Evolutionary conservation across 306 rosid genomes (phyloP).

Genomic region (Sphenostylis stenocarpa): DNA sequence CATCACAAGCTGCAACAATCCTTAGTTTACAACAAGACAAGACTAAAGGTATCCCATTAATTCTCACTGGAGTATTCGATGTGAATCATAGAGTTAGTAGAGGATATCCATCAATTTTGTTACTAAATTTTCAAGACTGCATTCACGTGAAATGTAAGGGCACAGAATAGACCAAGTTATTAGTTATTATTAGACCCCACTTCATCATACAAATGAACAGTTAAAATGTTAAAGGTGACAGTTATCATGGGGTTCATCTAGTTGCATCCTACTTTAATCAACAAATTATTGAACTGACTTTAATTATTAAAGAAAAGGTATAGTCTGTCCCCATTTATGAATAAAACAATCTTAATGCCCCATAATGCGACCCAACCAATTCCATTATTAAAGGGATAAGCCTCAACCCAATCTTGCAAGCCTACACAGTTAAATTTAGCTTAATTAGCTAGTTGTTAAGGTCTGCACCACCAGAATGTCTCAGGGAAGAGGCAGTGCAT

Average conservation of each 20-base stretch:
- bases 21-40: no score
- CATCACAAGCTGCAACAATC: no score
- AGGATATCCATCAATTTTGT: no score
- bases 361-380: background rate
- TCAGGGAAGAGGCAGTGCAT: constrained; percentile 77
- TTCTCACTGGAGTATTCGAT: no score
- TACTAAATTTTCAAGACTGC: background rate
- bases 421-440: background rate
- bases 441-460: background rate
- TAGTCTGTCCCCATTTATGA: constrained; percentile 4
- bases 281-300: constrained; percentile 14
- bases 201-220: background rate
- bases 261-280: background rate
- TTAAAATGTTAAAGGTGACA: background rate
- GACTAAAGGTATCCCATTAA: no score
- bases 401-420: constrained; percentile 3
- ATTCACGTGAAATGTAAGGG: background rate
- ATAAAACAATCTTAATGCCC: constrained; percentile 12
- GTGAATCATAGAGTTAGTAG: no score
- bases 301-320: constrained; percentile 16
- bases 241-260: background rate
- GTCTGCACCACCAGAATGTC: constrained; percentile 14
- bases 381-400: constrained; percentile 35
- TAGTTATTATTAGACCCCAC: background rate
- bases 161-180: background rate